These are phyloP conservation scores for Suhomyces terraborum DNA, from an alignment of 1,139 yeast genomes.

Conservation along the genomic window DNA sequence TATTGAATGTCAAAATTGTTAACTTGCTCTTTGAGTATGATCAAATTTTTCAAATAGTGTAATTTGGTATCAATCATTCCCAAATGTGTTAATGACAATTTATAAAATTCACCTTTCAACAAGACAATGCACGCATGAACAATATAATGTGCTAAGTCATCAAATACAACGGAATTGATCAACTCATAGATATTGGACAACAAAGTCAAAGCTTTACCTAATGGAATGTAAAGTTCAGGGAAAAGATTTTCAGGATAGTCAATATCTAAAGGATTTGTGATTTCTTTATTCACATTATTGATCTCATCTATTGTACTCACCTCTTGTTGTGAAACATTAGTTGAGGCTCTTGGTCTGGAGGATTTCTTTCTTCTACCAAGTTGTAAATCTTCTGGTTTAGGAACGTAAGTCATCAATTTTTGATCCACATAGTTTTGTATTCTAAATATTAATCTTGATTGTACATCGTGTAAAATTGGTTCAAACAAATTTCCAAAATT, in stretches of 20 bases:
- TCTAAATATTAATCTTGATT: slow-evolving; percentile 75
- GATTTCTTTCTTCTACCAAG: slow-evolving; percentile 12
- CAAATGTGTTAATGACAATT: slow-evolving; percentile 40
- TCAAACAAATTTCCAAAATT: slow-evolving; percentile 63
- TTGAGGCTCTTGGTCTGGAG: slow-evolving; percentile 3
- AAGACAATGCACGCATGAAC: slow-evolving; percentile 73
- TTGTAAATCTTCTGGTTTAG: slow-evolving; percentile 60
- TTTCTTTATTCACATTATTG: slow-evolving; percentile 2
- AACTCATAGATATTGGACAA: slow-evolving; percentile 80
- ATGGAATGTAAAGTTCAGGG: slow-evolving; percentile 69
- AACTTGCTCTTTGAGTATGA: slow-evolving; percentile 69
- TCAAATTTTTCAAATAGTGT: slow-evolving; percentile 69
- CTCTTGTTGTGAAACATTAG: neutral
- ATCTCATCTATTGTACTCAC: neutral
- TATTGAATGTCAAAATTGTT: slow-evolving; percentile 80
- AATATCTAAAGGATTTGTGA: slow-evolving; percentile 26
- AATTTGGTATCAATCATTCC: slow-evolving; percentile 60
- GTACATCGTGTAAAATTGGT: slow-evolving; percentile 75
- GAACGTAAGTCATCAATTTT: slow-evolving; percentile 65
- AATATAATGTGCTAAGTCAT: slow-evolving; percentile 84
- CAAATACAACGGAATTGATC: slow-evolving; percentile 75
- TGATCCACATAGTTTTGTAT: slow-evolving; percentile 73
- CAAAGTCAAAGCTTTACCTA: slow-evolving; percentile 68
- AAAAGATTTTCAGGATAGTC: slow-evolving; percentile 46
- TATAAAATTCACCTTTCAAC: slow-evolving; percentile 55